Percentiles rank a stretch among this genome's conserved stretches.
phyloP scores from a whole-genome alignment of 202 grass and related monocot species.

The Panicum hallii region DNA sequence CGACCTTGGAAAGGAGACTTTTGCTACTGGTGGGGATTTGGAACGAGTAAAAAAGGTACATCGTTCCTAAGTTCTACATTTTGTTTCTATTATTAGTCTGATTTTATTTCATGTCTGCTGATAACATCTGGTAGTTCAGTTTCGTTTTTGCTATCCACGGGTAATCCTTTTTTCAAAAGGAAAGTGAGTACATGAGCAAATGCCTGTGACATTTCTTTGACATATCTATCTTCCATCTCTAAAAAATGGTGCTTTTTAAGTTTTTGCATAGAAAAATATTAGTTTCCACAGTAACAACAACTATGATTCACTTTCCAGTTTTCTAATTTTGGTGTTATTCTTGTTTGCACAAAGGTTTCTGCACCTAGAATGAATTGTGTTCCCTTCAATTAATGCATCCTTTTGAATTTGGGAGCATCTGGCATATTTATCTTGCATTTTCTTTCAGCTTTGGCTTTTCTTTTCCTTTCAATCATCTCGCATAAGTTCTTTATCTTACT shows the following conservation, averaged over 20 bases:
- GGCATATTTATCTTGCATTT: slow-evolving; percentile 19
- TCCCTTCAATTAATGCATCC: slow-evolving; percentile 29
- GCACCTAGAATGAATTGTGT: slow-evolving; percentile 23
- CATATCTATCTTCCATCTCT: background rate
- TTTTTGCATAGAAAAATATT: slow-evolving; percentile 26
- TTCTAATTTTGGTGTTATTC: slow-evolving; percentile 22
- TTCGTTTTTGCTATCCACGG: slow-evolving; percentile 13
- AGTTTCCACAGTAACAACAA: slow-evolving; percentile 24
- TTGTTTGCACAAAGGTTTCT: slow-evolving; percentile 39
- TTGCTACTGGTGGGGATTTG: slow-evolving; percentile 89
- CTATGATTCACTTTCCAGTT: background rate
- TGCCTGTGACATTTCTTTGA: slow-evolving; percentile 9
- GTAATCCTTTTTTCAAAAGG: slow-evolving; percentile 17
- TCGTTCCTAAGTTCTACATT: slow-evolving; percentile 24
- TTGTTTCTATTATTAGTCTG: slow-evolving; percentile 20
- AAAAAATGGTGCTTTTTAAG: background rate
- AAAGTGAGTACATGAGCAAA: slow-evolving; percentile 34
- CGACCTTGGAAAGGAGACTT: slow-evolving; percentile 88
- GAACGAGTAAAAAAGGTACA: slow-evolving; percentile 83
- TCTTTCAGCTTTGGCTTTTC: slow-evolving; percentile 11
- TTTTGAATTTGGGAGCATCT: slow-evolving; percentile 25
- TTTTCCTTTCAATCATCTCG: slow-evolving; percentile 14
- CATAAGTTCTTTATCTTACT: slow-evolving; percentile 28
- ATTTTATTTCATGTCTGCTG: slow-evolving; percentile 26
- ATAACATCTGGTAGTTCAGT: slow-evolving; percentile 26